Evolutionary conservation across 1,139 yeast genomes (phyloP), one percentile per base, ranked within the genome.

Genomic region (Pichia sp.): DNA sequence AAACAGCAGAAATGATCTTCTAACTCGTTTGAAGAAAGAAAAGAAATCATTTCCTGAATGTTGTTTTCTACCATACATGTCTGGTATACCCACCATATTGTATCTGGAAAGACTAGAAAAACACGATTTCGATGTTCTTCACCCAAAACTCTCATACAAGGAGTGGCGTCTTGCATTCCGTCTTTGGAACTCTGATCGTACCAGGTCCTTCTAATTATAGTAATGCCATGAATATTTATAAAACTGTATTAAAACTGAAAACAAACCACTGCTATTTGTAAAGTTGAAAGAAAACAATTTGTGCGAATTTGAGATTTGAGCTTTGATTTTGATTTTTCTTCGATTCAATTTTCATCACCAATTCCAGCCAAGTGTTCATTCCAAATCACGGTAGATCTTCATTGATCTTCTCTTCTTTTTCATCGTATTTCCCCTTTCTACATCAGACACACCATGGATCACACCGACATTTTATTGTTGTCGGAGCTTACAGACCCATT

Each of bases 161-260:
- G 90, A 86, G 59, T 87, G 95, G 95, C 74, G 81, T 54, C 70
- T 87, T 52, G 87, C 93, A 0, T 86, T 84, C 81, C 72, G 77
- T 6, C 75, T 87, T 2, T 87, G 78, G 69, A 70, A 72, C 57
- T 73, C 41, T 6, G 53, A 57, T 18, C 43, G 53, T 22, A 47
- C 51, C 4, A 42, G 50, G 14, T 30, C 50, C 19, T 22, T 45
- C 31, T 42, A 45, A 27, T 31, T 5, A 9, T 28, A 28, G 7
- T 3, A 28, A 28, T 22, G 25, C 25, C 25, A 22, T 22, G 25
- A 22, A 22, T 22, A 22, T 22, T 22, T 22, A 22, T 22, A 22
- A 22, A 22, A 22, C 25, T 22, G 25, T 22, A 22, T 22, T 3
- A 22, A 22, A 22, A 22, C 25, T 22, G 4, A 22, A 22, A 22